These are phyloP conservation scores for Barnettozyma sp. DNA, from an alignment of 805 yeast genomes.

Conservation along the genomic window DNA sequence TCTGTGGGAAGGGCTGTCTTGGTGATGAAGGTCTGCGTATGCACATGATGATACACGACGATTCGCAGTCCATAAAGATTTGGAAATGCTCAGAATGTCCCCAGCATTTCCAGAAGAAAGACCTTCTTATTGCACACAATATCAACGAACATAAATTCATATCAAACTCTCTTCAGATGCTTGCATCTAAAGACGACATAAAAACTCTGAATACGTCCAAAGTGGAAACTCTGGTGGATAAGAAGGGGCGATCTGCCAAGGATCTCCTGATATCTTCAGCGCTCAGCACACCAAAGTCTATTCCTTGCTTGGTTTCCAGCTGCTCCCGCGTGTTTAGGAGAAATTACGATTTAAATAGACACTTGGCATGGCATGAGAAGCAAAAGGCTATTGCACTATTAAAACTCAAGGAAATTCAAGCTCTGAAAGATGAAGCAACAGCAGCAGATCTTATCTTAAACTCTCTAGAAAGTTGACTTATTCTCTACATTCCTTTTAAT, in stretches of 20 bases:
- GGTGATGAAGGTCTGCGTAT: slow-evolving; percentile 63
- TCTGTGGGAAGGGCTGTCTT: slow-evolving; percentile 67
- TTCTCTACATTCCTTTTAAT: too few relatives aligned
- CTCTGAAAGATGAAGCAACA: slow-evolving; percentile 3
- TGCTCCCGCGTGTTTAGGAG: slow-evolving; percentile 51
- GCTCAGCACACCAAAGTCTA: slow-evolving; percentile 24
- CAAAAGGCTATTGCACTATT: slow-evolving; percentile 10
- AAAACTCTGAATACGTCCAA: slow-evolving; percentile 14
- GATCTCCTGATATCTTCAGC: slow-evolving; percentile 29
- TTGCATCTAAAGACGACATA: slow-evolving; percentile 1
- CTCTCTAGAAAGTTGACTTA: not conserved
- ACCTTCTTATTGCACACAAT: slow-evolving; percentile 52
- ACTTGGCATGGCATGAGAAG: slow-evolving; percentile 45
- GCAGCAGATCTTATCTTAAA: not conserved
- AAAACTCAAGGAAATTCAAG: slow-evolving; percentile 6
- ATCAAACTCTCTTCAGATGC: slow-evolving; percentile 14
- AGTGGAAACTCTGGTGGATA: slow-evolving; percentile 21
- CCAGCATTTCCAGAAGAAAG: slow-evolving; percentile 47
- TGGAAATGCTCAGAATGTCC: slow-evolving; percentile 64
- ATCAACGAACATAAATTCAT: slow-evolving; percentile 32
- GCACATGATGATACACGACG: slow-evolving; percentile 72
- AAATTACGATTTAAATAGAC: slow-evolving; percentile 42
- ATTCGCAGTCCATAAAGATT: slow-evolving; percentile 28
- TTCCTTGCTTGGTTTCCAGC: slow-evolving; percentile 40
- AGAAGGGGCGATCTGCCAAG: slow-evolving; percentile 24